These are phyloP conservation scores for Alternaria conjuncta DNA, from an alignment of 2,329 filamentous ascomycete species.

Conservation along the genomic window DNA sequence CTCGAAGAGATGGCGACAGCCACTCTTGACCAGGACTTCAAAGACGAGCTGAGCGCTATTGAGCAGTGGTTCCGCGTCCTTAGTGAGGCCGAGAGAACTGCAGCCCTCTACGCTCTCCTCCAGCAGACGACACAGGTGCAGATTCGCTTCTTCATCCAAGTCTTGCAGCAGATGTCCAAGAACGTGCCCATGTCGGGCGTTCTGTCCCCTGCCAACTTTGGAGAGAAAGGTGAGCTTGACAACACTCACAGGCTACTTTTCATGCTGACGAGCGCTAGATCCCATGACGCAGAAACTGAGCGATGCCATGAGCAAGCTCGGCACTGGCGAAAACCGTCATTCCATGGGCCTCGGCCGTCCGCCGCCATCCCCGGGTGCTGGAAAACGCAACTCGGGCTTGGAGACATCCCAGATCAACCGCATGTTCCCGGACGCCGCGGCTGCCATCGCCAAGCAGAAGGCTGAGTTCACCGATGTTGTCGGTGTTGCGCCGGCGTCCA, in stretches of 20 bases:
- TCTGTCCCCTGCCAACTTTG: constrained; percentile 89
- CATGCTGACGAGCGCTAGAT: constrained; percentile 63
- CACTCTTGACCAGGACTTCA: constrained; percentile 99
- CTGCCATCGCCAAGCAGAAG: constrained; percentile 98
- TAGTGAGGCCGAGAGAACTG: constrained; percentile 94
- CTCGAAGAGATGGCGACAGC: constrained; percentile 98
- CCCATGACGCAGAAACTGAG: constrained; percentile 95
- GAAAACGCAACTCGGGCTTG: constrained; percentile 91
- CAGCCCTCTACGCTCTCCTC: constrained; percentile 90
- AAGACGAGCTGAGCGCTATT: constrained; percentile 97
- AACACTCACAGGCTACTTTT: not conserved
- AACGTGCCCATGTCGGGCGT: constrained; percentile 97
- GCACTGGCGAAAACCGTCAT: constrained; percentile 83
- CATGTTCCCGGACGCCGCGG: constrained; percentile 98
- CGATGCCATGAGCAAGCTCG: constrained; percentile 96
- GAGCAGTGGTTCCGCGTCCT: constrained; percentile 99
- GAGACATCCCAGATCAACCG: constrained; percentile 93
- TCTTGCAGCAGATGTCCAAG: constrained; percentile 98
- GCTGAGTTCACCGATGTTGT: constrained; percentile 97
- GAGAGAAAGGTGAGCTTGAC: constrained; percentile 77
- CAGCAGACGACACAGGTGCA: constrained; percentile 99
- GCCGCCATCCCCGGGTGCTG: constrained; percentile 71
- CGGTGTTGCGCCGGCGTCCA: constrained; percentile 85
- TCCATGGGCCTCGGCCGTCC: constrained; percentile 76
- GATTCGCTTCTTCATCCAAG: constrained; percentile 98